Conservation (phyloP, 441 rosid species). For the Codiaeum variegatum region DNA sequence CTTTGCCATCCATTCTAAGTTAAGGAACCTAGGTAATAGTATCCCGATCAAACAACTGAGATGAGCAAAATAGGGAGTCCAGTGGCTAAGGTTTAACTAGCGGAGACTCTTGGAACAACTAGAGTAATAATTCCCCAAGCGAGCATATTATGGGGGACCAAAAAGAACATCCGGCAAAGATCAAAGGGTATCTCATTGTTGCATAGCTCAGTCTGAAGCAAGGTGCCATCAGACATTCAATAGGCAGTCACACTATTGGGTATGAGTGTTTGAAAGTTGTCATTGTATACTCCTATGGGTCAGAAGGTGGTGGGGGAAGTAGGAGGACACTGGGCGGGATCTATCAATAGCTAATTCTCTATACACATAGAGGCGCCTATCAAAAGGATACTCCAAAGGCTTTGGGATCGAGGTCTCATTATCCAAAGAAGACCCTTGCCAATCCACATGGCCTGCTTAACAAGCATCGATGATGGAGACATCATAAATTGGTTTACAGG, state of each 20-base stretch:
- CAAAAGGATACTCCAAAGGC: neutral
- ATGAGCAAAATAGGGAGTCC: neutral
- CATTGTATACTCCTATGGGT: slow-evolving; percentile 18
- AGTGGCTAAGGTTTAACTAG: neutral
- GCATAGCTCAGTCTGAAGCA: slow-evolving; percentile 14
- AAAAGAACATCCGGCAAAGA: slow-evolving; percentile 8
- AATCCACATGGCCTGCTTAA: slow-evolving; percentile 9
- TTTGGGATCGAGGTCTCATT: slow-evolving; percentile 1
- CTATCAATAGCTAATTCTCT: slow-evolving; percentile 3
- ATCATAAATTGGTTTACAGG: neutral
- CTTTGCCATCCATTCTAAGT: neutral
- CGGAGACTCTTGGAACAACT: slow-evolving; percentile 8
- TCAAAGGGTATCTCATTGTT: slow-evolving; percentile 19
- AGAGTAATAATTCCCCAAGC: slow-evolving; percentile 11
- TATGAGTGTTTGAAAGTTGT: slow-evolving; percentile 13
- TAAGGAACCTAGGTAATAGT: slow-evolving; percentile 2
- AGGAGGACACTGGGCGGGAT: slow-evolving; percentile 8
- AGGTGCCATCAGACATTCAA: slow-evolving; percentile 14
- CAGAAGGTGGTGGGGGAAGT: slow-evolving; percentile 5
- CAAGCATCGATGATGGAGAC: neutral
- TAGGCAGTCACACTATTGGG: slow-evolving; percentile 9
- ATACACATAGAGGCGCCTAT: slow-evolving; percentile 5
- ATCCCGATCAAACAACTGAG: neutral
- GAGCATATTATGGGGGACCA: slow-evolving; percentile 1
- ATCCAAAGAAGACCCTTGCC: neutral